Percentiles rank a stretch among this genome's conserved stretches.
These are phyloP conservation scores for Melanogaster broomeanus DNA, from an alignment of 768 basidiomycete genomes.

Conservation along the genomic window DNA sequence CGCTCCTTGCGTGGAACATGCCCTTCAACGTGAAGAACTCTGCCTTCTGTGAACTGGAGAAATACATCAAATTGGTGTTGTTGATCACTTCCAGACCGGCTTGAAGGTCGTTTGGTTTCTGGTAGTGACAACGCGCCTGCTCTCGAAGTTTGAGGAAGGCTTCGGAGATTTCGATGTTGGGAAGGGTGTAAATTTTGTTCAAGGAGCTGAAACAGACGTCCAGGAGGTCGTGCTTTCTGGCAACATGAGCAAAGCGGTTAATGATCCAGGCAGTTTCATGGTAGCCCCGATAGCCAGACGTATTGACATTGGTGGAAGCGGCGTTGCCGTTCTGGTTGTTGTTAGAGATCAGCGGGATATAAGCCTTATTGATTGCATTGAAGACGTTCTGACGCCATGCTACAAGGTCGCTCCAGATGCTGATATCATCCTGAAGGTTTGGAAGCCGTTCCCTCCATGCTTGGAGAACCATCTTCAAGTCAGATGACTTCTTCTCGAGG, in stretches of 20 bases:
- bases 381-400: constrained; percentile 99
- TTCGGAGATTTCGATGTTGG: constrained; percentile 99
- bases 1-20: constrained; percentile 93
- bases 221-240: constrained; percentile 92
- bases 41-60: constrained; percentile 91
- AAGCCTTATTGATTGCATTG: constrained; percentile 93
- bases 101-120: constrained; percentile 89
- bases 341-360: constrained; percentile 82
- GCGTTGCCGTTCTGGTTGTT: constrained; percentile 52
- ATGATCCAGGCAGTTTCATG: constrained; percentile 99
- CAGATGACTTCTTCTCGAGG: constrained; percentile 91
- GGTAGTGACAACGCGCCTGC: constrained; percentile 97
- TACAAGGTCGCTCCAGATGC: constrained; percentile 98
- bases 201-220: constrained; percentile 95
- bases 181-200: constrained; percentile 97
- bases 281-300: constrained; percentile 92
- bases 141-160: constrained; percentile 98
- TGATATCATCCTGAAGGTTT: constrained; percentile 95
- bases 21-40: constrained; percentile 99
- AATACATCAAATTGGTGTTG: constrained; percentile 99
- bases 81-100: constrained; percentile 98
- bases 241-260: constrained; percentile 98
- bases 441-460: constrained; percentile 97
- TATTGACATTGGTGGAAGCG: constrained; percentile 63
- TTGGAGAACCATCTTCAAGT: constrained; percentile 94